Conservation (phyloP, 768 basidiomycete genomes). For the Lyophyllum atratum region DNA sequence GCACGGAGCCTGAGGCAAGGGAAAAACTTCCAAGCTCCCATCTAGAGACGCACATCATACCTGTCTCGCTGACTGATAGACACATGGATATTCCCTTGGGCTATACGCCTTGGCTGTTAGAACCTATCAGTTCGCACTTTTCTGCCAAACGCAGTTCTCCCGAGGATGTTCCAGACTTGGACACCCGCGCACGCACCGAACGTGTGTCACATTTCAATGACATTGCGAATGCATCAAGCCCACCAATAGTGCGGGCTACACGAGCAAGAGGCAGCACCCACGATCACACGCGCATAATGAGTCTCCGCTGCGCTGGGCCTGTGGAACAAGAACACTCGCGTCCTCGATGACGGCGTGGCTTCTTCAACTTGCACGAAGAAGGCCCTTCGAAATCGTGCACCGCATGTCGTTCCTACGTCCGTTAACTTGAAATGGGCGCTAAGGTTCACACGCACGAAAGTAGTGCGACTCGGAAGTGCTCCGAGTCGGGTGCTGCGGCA, state of each 20-base stretch:
- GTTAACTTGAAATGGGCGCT: neutral
- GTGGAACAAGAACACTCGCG: neutral
- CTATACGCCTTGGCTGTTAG: neutral
- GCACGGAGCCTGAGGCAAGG: neutral
- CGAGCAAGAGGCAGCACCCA: neutral
- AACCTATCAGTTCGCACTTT: neutral
- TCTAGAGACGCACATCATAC: neutral
- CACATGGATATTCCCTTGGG: neutral
- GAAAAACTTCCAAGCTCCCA: neutral
- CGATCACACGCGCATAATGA: neutral
- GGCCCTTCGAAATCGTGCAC: neutral
- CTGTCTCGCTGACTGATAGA: neutral
- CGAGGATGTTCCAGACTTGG: conserved; percentile 7
- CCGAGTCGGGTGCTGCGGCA: neutral
- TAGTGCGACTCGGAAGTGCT: neutral
- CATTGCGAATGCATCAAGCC: neutral
- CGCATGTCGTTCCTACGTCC: neutral
- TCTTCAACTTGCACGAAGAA: neutral
- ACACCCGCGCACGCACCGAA: neutral
- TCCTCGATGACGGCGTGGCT: neutral
- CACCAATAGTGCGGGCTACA: neutral
- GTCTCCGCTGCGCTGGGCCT: neutral
- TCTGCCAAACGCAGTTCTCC: neutral
- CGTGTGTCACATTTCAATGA: neutral
- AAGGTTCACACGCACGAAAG: neutral